Percentiles rank a stretch among this genome's conserved stretches.
Evolutionary conservation across 2,329 filamentous ascomycete species (phyloP).

Genomic region (Exophiala xenobiotica): DNA sequence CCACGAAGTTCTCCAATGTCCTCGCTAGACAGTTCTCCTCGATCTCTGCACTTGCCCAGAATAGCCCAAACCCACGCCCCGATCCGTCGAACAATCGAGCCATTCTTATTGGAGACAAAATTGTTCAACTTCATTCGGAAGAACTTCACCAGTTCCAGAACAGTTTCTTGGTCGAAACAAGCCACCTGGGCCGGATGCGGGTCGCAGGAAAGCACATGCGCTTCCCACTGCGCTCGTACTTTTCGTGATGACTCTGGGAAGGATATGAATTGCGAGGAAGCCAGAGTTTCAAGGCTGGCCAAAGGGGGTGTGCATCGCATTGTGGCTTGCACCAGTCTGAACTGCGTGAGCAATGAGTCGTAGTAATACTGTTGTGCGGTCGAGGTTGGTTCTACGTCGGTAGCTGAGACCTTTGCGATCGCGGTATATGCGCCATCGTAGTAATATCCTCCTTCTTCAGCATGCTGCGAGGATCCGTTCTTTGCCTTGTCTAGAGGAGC

Average conservation of each 20-base stretch:
- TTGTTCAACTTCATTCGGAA: conserved; percentile 60
- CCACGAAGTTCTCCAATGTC: conserved; percentile 77
- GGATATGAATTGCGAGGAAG: conserved; percentile 51
- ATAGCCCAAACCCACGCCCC: conserved; percentile 86
- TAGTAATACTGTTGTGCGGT: conserved; percentile 70
- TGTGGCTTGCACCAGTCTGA: conserved; percentile 61
- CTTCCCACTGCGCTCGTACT: conserved; percentile 58
- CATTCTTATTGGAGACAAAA: conserved; percentile 61
- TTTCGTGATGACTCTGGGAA: conserved; percentile 56
- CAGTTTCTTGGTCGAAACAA: conserved; percentile 59
- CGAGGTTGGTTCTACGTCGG: too few species aligned
- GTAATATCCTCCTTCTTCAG: conserved; percentile 57
- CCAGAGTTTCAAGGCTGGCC: conserved; percentile 54
- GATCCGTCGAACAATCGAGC: conserved; percentile 62
- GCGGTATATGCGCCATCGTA: conserved; percentile 77
- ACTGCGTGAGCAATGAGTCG: conserved; percentile 63
- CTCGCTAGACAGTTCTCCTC: conserved; percentile 71
- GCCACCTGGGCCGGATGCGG: conserved; percentile 53
- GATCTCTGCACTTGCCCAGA: conserved; percentile 70
- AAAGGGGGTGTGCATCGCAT: conserved; percentile 59
- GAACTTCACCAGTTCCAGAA: conserved; percentile 64
- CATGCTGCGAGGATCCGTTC: conserved; percentile 32
- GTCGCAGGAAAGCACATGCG: conserved; percentile 39
- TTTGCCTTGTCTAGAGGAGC: conserved; percentile 46
- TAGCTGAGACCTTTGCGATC: conserved; percentile 44